A percentile compares a stretch with the other conserved stretches of the same genome.
Evolutionary conservation across 176 grass and related monocot genomes (phyloP).

Genomic region (Eragrostis curvula): DNA sequence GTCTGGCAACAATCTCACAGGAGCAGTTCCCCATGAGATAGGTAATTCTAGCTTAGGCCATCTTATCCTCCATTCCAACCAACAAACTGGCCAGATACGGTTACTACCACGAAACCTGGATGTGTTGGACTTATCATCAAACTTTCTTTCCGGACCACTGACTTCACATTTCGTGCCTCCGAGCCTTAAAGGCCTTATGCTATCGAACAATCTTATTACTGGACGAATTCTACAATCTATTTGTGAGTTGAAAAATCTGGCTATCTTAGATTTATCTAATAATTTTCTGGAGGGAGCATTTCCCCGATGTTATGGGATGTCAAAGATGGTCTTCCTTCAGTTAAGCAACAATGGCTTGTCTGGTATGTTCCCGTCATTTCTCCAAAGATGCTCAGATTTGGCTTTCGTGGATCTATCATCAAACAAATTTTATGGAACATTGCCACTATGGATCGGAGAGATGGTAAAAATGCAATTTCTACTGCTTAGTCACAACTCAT

Average conservation of each 20-base stretch:
- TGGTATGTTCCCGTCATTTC: conserved; percentile 32
- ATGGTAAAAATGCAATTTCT: not conserved
- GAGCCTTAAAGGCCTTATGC: not conserved
- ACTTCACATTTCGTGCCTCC: not conserved
- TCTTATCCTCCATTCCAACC: not conserved
- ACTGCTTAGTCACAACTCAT: conserved; percentile 40
- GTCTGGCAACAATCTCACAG: not conserved
- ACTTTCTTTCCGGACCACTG: not conserved
- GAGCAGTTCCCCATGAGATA: not conserved
- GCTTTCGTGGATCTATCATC: conserved; percentile 9
- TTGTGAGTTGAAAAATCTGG: not conserved
- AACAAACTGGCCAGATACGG: not conserved
- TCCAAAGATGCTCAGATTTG: not conserved
- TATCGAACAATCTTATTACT: conserved; percentile 30
- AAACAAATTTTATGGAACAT: conserved; percentile 33
- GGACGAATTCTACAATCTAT: conserved; percentile 41
- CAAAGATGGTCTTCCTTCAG: rapidly evolving
- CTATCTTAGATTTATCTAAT: not conserved
- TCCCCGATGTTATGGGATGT: not conserved
- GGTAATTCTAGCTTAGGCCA: not conserved
- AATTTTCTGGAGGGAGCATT: conserved; percentile 35
- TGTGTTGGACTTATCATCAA: not conserved
- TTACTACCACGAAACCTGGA: not conserved
- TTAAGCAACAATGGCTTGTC: conserved; percentile 35
- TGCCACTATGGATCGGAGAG: conserved; percentile 45